Evolutionary conservation across 2,329 filamentous ascomycete genomes (phyloP), one percentile per base, ranked within the genome.

Genomic region (Phialophora chinensis): DNA sequence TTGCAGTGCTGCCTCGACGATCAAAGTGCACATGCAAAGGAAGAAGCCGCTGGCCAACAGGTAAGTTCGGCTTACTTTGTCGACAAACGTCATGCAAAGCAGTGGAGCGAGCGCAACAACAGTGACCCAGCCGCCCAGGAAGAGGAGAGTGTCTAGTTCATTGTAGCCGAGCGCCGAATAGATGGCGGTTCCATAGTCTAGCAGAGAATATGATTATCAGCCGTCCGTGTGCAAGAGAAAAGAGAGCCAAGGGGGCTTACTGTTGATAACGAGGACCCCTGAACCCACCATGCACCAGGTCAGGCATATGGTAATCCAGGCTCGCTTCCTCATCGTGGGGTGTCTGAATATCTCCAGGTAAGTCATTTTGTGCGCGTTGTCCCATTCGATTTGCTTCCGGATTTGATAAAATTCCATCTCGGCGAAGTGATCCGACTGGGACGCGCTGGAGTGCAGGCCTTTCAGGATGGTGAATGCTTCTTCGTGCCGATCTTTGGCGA

Each of bases 381-480:
- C 66, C 35, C 59, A 66, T 38, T 59, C 27, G 35, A 68, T 63
- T 49, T 68, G 66, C 20, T 47, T 25, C 23, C 27, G 14, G 23
- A 68, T 66, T 33, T 68, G 66, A 33, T 25, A 44, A 47, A 59
- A 68, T 50, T 68, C 63, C 6, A 27, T 35, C 25, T 60, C 33
- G 3, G 66, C 63, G 44, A 66, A 68, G 27, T 60, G 14, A 25
- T 68, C 54, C 4, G 14, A 35, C 27, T 60, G 44, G 8, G 60
- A 38, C 20, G 35, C 49, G 17, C 56, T 49, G 20, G 42, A 31
- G n/a, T 82, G 77, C 20, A 84, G 75, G 3, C 74, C 74, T 20
- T 75, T 71, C 4, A 84, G 67, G 1, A 84, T 78, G n/a, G 71
- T 60, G 72, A 77, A 80, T 0, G 83, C 83, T 64, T 85, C 80